Base-by-base conservation (phyloP, 768 basidiomycete genomes). In the Hericium alpestre region DNA sequence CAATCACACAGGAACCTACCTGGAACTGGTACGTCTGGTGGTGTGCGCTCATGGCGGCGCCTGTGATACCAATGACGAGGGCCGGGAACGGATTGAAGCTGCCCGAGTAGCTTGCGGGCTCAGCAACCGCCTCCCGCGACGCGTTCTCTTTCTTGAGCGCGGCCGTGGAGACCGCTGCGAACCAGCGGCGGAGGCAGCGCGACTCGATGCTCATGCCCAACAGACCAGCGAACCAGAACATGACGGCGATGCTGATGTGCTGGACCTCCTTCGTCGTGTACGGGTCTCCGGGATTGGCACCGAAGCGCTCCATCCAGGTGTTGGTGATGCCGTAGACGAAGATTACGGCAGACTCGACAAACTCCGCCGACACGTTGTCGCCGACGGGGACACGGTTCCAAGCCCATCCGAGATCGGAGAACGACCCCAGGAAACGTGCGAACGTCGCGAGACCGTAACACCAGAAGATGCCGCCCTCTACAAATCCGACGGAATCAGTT, bases 271-370 rank as follows among this genome's bases (percentile, higher is more conserved):
- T 95, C 23, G 92, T 87, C 1, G 89, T 88, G 72, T 79, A 95
- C 13, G 93, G 89, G 65, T 86, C 85, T 13, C 89, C 90, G 0
- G 87, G 72, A 15, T 78, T 71, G 1, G 85, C 89, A 3, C 93
- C 94, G 62, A 95, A 90, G 43, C 95, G 81, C 71, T 98, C 95
- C 90, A 97, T 92, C 91, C 92, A 98, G 15, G 88, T 92, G 67
- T 98, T 95, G 46, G 91, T 87, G 38, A 81, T 75, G 8, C 94
- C 94, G 66, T 97, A 98, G 0, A 83, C 38, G 71, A 94, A 94
- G 64, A 97, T 93, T 53, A 91, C 78, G 10, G 75, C 65, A 0
- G 85, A 90, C 70, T 93, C 90, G 57, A 84, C 76, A 55, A 90
- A 86, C 68, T 92, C 90, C 5, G 84, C 88, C 7, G 84, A 81